Evolutionary conservation across 257 asterid genomes (phyloP).

Genomic region (Lithospermum erythrorhizon): DNA sequence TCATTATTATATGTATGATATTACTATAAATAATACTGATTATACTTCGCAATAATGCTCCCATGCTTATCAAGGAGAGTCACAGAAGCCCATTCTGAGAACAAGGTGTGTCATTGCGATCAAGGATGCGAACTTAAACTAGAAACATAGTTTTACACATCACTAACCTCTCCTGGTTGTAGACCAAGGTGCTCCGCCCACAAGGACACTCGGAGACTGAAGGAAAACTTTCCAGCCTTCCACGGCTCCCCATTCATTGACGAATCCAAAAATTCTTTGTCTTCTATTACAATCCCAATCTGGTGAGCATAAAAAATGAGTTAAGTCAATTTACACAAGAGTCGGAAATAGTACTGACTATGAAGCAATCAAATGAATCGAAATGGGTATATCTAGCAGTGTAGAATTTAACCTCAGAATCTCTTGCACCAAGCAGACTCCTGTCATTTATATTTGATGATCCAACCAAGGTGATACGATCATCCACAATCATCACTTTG

Average conservation of each 20-base stretch:
- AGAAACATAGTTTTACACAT: not conserved
- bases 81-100: constrained; percentile 2
- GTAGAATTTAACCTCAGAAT: constrained; percentile 64
- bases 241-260: constrained; percentile 66
- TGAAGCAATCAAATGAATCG: not conserved
- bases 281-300: constrained; percentile 78
- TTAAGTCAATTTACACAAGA: not conserved
- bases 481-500: constrained; percentile 92
- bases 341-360: too few relatives aligned
- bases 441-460: constrained; percentile 93
- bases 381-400: constrained; percentile 1
- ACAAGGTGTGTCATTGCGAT: too few relatives aligned
- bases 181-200: constrained; percentile 97
- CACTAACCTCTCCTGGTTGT: constrained; percentile 46
- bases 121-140: too few relatives aligned
- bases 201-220: constrained; percentile 59
- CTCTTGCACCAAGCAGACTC: constrained; percentile 93
- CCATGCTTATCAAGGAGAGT: not conserved
- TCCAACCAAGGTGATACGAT: constrained; percentile 63
- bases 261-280: constrained; percentile 69
- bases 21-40: constrained; percentile 1
- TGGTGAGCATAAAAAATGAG: constrained; percentile 21
- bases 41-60: too few relatives aligned
- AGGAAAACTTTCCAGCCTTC: constrained; percentile 84
- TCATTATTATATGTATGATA: constrained; percentile 2